phyloP scores from a whole-genome alignment of 768 basidiomycete genomes.

The Phanerochaete carnosa region DNA sequence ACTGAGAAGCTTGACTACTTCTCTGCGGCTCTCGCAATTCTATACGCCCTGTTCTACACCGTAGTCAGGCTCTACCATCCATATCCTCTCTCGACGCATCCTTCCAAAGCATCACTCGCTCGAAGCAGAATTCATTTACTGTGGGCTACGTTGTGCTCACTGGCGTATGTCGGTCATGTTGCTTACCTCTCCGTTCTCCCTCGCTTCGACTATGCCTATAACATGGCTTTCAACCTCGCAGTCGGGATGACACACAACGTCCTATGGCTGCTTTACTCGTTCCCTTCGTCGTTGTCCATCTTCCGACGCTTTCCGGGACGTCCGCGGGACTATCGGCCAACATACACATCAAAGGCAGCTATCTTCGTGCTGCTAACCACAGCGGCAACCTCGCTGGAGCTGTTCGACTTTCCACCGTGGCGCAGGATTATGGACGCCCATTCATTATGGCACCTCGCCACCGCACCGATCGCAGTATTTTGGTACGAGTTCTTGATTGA shows the following conservation, averaged over 20 bases:
- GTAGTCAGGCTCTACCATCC: conserved; percentile 75
- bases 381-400: conserved; percentile 71
- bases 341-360: conserved; percentile 49
- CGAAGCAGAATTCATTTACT: conserved; percentile 11
- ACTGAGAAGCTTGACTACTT: conserved; percentile 97
- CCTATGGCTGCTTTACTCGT: conserved; percentile 76
- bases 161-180: conserved; percentile 66
- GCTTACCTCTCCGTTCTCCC: conserved; percentile 73
- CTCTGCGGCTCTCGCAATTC: conserved; percentile 82
- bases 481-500: conserved; percentile 87
- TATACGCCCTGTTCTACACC: conserved; percentile 77
- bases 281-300: conserved; percentile 45
- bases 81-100: conserved; percentile 42
- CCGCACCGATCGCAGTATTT: conserved; percentile 66
- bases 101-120: background rate
- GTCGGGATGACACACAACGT: conserved; percentile 78
- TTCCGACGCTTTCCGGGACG: conserved; percentile 53
- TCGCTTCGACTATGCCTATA: conserved; percentile 92
- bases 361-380: conserved; percentile 69
- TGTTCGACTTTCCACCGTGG: conserved; percentile 89
- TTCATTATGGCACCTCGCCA: conserved; percentile 88
- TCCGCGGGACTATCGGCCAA: conserved; percentile 56
- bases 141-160: conserved; percentile 52
- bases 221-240: conserved; percentile 79
- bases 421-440: conserved; percentile 83